A percentile compares a stretch with the other conserved stretches of the same genome.
Evolutionary conservation across 2,329 filamentous ascomycete species (phyloP).

Genomic region (Fusarium pseudonygamai): DNA sequence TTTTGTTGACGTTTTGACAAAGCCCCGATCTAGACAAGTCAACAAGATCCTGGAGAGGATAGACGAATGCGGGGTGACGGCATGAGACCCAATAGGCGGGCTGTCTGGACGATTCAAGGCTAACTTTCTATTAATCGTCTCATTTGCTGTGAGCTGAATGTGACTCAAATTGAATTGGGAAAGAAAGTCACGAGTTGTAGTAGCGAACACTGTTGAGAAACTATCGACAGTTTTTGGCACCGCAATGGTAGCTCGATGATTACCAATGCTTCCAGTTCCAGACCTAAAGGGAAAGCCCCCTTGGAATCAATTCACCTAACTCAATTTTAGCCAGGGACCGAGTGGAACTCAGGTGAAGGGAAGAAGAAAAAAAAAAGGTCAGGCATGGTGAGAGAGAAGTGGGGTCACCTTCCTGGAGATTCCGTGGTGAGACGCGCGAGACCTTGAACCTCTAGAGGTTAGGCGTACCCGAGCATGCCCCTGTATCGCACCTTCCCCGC

Average conservation of each 20-base stretch:
- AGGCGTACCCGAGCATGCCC: conserved; percentile 42
- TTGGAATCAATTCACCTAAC: conserved; percentile 2
- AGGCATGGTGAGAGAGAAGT: conserved; percentile 24
- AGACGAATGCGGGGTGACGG: conserved; percentile 34
- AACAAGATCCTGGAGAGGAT: conserved; percentile 33
- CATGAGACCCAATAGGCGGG: conserved; percentile 30
- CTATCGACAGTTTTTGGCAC: neutral
- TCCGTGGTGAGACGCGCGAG: conserved; percentile 41
- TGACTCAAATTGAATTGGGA: neutral
- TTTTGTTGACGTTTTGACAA: conserved; percentile 29
- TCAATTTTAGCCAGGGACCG: conserved; percentile 22
- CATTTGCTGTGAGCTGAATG: neutral
- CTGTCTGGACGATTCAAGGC: neutral
- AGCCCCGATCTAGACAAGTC: conserved; percentile 28
- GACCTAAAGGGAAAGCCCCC: neutral
- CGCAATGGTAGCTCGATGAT: neutral
- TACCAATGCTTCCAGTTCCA: conserved; percentile 10
- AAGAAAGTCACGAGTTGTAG: neutral
- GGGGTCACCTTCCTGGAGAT: conserved; percentile 33
- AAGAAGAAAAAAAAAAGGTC: conserved; percentile 11
- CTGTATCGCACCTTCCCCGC: conserved; percentile 27
- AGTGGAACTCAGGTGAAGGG: conserved; percentile 25
- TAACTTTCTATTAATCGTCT: neutral
- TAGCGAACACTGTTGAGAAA: neutral
- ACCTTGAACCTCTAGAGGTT: conserved; percentile 46